phyloP scores from a whole-genome alignment of 495 filamentous ascomycete genomes.

The Hypoxylon rickii region DNA sequence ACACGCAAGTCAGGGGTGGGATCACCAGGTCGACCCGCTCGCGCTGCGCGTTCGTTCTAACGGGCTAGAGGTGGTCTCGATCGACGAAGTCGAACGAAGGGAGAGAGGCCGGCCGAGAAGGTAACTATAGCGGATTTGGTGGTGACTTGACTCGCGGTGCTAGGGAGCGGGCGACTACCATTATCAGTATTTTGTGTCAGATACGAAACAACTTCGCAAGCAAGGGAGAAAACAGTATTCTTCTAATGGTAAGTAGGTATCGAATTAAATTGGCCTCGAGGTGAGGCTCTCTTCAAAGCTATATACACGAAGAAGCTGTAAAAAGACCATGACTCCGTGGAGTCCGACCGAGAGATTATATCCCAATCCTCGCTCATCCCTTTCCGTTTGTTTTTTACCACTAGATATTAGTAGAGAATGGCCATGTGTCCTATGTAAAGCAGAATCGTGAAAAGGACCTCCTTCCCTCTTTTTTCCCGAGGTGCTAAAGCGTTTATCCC shows the following conservation, averaged over 20 bases:
- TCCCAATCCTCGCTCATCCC: slow-evolving; percentile 10
- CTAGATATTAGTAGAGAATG: slow-evolving; percentile 7
- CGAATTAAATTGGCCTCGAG: slow-evolving; percentile 20
- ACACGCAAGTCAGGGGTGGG: slow-evolving; percentile 7
- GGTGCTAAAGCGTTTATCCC: too few relatives aligned
- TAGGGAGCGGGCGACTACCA: neutral
- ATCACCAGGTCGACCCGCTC: slow-evolving; percentile 7
- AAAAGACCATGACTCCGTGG: slow-evolving; percentile 5
- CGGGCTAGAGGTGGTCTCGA: too few relatives aligned
- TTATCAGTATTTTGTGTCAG: too few relatives aligned
- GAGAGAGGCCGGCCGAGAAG: neutral
- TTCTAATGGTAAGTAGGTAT: too few relatives aligned
- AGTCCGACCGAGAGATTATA: slow-evolving; percentile 1
- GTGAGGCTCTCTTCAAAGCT: slow-evolving; percentile 6
- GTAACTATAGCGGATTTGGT: too few relatives aligned
- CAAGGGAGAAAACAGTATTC: too few relatives aligned
- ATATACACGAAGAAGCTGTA: slow-evolving; percentile 23
- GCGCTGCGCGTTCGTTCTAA: neutral
- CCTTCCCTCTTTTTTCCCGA: neutral
- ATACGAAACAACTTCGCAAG: too few relatives aligned
- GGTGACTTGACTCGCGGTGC: neutral
- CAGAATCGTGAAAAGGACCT: neutral
- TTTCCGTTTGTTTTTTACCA: neutral
- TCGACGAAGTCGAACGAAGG: neutral
- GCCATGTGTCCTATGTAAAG: slow-evolving; percentile 6